phyloP scores from a whole-genome alignment of 306 rosid genomes.

The Carpinus fangiana region DNA sequence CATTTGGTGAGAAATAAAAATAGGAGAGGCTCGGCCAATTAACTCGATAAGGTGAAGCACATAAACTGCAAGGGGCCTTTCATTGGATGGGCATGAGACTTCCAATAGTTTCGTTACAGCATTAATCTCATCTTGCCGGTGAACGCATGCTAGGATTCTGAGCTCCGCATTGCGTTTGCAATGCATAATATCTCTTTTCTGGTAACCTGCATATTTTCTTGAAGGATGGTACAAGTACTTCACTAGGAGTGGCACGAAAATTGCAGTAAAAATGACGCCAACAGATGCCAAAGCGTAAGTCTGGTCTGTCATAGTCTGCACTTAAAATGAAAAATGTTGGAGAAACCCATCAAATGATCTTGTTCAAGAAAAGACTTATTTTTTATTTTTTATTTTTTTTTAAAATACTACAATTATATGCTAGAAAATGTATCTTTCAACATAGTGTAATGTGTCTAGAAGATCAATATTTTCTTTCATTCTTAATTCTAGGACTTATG shows the following conservation, averaged over 20 bases:
- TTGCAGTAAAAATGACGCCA: conserved; percentile 24
- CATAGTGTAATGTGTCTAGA: background rate
- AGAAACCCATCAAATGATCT: background rate
- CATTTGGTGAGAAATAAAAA: conserved; percentile 44
- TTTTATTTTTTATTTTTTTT: too few relatives aligned
- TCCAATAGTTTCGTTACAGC: conserved; percentile 36
- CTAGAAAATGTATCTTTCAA: background rate
- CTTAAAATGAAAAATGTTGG: background rate
- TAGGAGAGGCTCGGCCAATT: conserved; percentile 44
- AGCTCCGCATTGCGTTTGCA: conserved; percentile 30
- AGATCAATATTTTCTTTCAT: too few relatives aligned
- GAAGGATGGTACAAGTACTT: conserved; percentile 50
- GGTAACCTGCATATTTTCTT: conserved; percentile 52
- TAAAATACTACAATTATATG: background rate
- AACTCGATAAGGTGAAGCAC: conserved; percentile 56
- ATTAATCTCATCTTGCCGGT: conserved; percentile 38
- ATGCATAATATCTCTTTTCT: conserved; percentile 40
- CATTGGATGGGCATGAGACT: conserved; percentile 36
- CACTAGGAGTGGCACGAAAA: conserved; percentile 39
- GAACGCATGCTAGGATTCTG: conserved; percentile 37
- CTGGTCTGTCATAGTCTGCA: conserved; percentile 28
- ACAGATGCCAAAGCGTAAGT: conserved; percentile 16
- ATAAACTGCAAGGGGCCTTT: conserved; percentile 37
- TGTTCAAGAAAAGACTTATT: background rate
- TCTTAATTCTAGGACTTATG: too few relatives aligned